phyloP scores from a whole-genome alignment of 2,329 filamentous ascomycete species.

The Scytalidium sp. region DNA sequence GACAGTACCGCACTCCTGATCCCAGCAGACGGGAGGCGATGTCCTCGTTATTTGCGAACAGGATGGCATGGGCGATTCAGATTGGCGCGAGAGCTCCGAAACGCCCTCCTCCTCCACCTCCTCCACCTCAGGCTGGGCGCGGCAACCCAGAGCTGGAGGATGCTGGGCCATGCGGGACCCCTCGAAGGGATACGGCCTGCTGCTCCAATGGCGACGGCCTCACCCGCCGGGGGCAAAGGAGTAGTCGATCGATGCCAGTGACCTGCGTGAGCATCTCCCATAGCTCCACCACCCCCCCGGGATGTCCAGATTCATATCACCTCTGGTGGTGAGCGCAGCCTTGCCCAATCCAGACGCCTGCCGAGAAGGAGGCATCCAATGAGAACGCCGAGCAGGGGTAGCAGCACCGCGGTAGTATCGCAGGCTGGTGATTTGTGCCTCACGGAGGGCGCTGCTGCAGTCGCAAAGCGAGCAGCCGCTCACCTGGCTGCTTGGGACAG shows the following conservation, averaged over 20 bases:
- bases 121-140: background rate
- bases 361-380: slow-evolving; percentile 26
- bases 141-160: background rate
- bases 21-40: background rate
- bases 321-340: slow-evolving; percentile 16
- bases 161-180: background rate
- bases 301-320: background rate
- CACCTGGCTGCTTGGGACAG: background rate
- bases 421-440: slow-evolving; percentile 11
- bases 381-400: slow-evolving; percentile 19
- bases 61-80: background rate
- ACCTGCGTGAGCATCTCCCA: background rate
- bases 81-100: background rate
- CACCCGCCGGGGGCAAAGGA: too few species aligned
- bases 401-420: slow-evolving; percentile 1
- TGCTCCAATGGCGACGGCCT: too few species aligned
- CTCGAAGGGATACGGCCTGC: too few species aligned
- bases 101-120: background rate
- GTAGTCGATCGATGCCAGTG: background rate
- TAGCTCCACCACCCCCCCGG: background rate
- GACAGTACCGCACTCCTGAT: too few species aligned
- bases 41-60: too few species aligned
- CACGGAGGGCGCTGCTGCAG: slow-evolving; percentile 20
- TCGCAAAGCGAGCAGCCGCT: slow-evolving; percentile 9
- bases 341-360: slow-evolving; percentile 30